Conservation (phyloP, 169 alveolate genomes). For the Condylostoma magnum region DNA sequence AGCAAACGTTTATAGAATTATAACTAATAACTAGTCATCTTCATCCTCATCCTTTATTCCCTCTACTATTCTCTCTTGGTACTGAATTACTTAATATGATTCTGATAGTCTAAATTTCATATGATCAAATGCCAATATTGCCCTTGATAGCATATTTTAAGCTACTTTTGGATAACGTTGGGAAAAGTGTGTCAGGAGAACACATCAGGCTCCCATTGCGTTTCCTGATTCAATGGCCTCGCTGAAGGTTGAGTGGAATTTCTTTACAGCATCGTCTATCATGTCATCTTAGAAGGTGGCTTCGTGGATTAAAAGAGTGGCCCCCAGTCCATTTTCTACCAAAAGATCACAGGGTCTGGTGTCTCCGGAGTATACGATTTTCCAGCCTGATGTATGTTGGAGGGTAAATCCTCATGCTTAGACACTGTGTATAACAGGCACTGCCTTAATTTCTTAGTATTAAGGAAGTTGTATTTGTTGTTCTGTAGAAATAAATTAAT, state of each 20-base stretch:
- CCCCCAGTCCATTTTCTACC: conserved; percentile 52
- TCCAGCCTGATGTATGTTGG: conserved; percentile 46
- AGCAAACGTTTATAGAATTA: too few relatives aligned
- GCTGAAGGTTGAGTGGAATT: conserved; percentile 68
- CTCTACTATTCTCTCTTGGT: too few relatives aligned
- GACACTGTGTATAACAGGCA: conserved; percentile 58
- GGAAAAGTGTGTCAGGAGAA: conserved; percentile 72
- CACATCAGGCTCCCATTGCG: conserved; percentile 49
- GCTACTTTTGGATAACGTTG: conserved; percentile 66
- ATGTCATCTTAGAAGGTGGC: conserved; percentile 71
- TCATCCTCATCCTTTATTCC: too few relatives aligned
- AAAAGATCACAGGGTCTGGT: conserved; percentile 64
- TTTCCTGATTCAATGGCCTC: conserved; percentile 62
- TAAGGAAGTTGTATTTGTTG: conserved; percentile 30
- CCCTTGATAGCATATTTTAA: conserved; percentile 3
- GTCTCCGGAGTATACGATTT: conserved; percentile 73
- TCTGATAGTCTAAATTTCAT: conserved; percentile 25
- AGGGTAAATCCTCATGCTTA: conserved; percentile 66
- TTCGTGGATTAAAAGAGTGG: conserved; percentile 76
- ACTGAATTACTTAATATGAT: background rate
- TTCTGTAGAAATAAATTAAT: conserved; percentile 36
- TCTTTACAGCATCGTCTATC: conserved; percentile 54
- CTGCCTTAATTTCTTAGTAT: background rate
- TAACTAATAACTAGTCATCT: too few relatives aligned
- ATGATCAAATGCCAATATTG: background rate